Conservation (phyloP, 306 rosid genomes). For the Casuarina equisetifolia region DNA sequence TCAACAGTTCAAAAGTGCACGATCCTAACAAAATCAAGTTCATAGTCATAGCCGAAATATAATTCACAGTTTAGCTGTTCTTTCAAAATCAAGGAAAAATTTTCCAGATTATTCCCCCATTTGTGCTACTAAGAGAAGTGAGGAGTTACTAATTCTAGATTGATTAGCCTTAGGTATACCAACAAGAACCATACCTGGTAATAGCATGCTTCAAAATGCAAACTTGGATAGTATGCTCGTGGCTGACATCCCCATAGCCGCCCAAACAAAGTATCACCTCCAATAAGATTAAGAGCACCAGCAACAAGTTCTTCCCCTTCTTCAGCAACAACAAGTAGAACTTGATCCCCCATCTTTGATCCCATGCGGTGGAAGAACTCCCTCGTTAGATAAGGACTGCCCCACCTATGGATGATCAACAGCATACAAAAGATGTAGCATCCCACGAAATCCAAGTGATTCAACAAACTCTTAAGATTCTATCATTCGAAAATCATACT, state of each 20-base stretch:
- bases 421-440: slow-evolving; percentile 24
- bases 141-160: neutral
- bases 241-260: slow-evolving; percentile 93
- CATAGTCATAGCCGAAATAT: neutral
- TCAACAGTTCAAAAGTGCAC: neutral
- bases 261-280: slow-evolving; percentile 92
- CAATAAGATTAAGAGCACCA: slow-evolving; percentile 93
- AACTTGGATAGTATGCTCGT: slow-evolving; percentile 68
- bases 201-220: slow-evolving; percentile 98
- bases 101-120: neutral
- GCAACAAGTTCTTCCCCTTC: slow-evolving; percentile 85
- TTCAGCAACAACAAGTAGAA: slow-evolving; percentile 81
- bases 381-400: slow-evolving; percentile 83
- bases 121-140: neutral
- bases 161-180: neutral
- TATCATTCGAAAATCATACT: neutral
- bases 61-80: neutral
- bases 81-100: neutral
- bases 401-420: slow-evolving; percentile 70
- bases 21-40: neutral
- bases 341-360: slow-evolving; percentile 85
- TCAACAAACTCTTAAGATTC: slow-evolving; percentile 7
- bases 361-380: slow-evolving; percentile 85
- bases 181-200: slow-evolving; percentile 63
- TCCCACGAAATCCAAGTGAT: slow-evolving; percentile 9